Percentiles rank a stretch among this genome's conserved stretches.
Evolutionary conservation across 1,284 basidiomycete genomes (phyloP).

Genomic region (Puccinia novopanici): DNA sequence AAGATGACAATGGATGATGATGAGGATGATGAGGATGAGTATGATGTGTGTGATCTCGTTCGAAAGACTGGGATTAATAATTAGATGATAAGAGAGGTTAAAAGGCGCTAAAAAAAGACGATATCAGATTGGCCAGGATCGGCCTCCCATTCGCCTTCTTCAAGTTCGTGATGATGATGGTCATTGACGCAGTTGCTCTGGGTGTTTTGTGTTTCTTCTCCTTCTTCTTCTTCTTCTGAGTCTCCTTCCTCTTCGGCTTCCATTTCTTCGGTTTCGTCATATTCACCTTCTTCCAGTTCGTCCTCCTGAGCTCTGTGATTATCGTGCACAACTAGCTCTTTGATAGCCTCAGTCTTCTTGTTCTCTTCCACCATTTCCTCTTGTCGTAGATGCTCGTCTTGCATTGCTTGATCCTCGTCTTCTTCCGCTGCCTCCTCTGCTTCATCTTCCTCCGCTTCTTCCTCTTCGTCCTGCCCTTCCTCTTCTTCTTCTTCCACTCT

Average conservation of each 20-base stretch:
- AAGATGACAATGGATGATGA: no score
- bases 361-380: not conserved
- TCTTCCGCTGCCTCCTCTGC: constrained; percentile 53
- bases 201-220: not conserved
- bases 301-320: not conserved
- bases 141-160: not conserved
- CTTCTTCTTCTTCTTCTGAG: constrained; percentile 11
- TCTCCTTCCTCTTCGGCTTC: no score
- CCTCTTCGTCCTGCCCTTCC: constrained; percentile 55
- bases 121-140: not conserved
- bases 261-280: constrained; percentile 1
- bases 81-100: no score
- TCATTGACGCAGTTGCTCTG: not conserved
- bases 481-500: constrained; percentile 45
- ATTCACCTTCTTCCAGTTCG: constrained; percentile 17
- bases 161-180: not conserved
- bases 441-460: constrained; percentile 54
- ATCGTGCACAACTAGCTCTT: not conserved
- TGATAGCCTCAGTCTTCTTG: not conserved
- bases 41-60: no score
- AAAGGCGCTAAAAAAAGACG: not conserved
- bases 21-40: no score
- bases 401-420: not conserved
- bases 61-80: no score
- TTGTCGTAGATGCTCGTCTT: not conserved